These are phyloP conservation scores for Nitzschia sp. DNA, from an alignment of 108 stramenopile genomes.

Conservation along the genomic window DNA sequence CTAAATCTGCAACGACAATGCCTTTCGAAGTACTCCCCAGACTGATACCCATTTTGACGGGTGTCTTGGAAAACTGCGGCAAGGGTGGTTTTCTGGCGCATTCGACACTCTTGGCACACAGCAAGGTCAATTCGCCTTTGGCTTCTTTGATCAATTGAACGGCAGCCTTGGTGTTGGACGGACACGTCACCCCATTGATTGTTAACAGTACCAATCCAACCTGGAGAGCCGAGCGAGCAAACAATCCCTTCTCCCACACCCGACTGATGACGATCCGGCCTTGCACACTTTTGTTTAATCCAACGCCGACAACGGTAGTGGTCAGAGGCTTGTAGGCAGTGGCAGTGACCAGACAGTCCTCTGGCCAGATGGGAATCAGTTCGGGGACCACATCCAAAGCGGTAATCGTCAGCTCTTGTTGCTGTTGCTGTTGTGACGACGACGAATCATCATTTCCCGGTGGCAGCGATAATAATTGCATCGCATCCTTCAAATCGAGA, in stretches of 20 bases:
- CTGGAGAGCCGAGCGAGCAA: slow-evolving; percentile 8
- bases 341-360: not conserved
- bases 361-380: not conserved
- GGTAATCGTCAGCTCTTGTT: not conserved
- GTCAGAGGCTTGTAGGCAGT: not conserved
- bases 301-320: not conserved
- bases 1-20: not conserved
- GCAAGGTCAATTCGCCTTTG: not conserved
- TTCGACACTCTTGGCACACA: not conserved
- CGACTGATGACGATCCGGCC: slow-evolving; percentile 1
- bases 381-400: slow-evolving; percentile 1
- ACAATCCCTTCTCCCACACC: slow-evolving; percentile 12
- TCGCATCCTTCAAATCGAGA: not conserved
- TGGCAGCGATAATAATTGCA: not conserved
- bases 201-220: slow-evolving; percentile 16
- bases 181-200: slow-evolving; percentile 7
- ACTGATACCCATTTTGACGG: not conserved
- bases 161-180: not conserved
- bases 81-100: not conserved
- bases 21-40: not conserved
- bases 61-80: not conserved
- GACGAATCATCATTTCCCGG: not conserved
- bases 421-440: not conserved
- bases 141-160: not conserved
- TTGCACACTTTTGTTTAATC: not conserved